Evolutionary conservation across 164 flowering plant species (phyloP), one percentile per base, ranked within the genome.

Genomic region (Aristolochia fimbriata): DNA sequence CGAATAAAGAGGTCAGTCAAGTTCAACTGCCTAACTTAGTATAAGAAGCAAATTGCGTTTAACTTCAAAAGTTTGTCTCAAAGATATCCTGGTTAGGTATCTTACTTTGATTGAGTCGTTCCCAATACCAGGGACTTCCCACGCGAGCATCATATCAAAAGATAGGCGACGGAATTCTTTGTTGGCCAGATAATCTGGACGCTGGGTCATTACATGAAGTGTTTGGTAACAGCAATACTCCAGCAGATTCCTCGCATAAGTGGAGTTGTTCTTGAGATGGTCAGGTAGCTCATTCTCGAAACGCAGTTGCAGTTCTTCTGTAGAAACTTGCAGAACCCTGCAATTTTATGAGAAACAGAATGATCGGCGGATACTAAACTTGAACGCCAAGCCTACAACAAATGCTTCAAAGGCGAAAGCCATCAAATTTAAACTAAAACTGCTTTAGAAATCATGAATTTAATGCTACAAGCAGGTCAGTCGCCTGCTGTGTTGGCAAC

Each of bases 61-160:
- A 37, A 37, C 10, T 37, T 37, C 43, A 3, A 37, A 10, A 1
- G 4, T 37, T 37, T 37, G 1, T 37, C 8, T 6, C 43, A 37
- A 10, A 37, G 43, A 37, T 37, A 6, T 10, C 4, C 43, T 24
- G 60, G 59, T 47, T 19, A 25, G 33, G 14, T 62, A 57, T 51
- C 90, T 80, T 65, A 83, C 88, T 61, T 77, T 74, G 61, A 23
- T 22, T 64, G 71, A 61, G 45, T 76, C 76, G 59, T 64, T 67
- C 33, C 74, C 81, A 51, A 47, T 62, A 53, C 71, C 75, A 21
- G 92, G 86, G 24, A 71, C 61, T 60, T 90, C 97, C 97, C 97
- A 90, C 3, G 97, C 93, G 58, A 87, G 80, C 97, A 90, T 90
- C 96, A 90, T 83, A 67, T 90, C 97, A 68, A 68, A 90, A 10